These are phyloP conservation scores for Aspergillus sp. DNA, from an alignment of 2,329 filamentous ascomycete genomes.

Conservation along the genomic window DNA sequence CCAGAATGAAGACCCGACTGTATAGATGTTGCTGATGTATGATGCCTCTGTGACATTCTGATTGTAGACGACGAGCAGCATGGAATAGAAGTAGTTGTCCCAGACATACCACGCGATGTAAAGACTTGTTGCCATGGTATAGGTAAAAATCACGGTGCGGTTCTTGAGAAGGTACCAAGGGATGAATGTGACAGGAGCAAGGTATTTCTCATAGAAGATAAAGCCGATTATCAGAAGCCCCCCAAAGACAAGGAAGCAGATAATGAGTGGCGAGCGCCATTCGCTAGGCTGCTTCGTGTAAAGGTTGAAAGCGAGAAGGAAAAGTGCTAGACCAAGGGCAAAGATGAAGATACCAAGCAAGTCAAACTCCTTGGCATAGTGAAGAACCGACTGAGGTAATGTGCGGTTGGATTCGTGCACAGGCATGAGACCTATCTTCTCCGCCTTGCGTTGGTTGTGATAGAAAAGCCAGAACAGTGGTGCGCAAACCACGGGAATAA, in stretches of 20 bases:
- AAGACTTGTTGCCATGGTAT: conserved; percentile 52
- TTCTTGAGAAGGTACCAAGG: conserved; percentile 56
- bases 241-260: conserved; percentile 52
- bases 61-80: conserved; percentile 59
- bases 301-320: conserved; percentile 70
- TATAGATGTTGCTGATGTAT: conserved; percentile 57
- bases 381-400: conserved; percentile 51
- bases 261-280: conserved; percentile 52
- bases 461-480: conserved; percentile 62
- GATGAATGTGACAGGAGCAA: conserved; percentile 59
- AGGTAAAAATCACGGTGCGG: conserved; percentile 58
- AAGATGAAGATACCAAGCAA: conserved; percentile 64
- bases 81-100: conserved; percentile 60
- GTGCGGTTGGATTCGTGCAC: conserved; percentile 52
- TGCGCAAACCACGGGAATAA: conserved; percentile 60
- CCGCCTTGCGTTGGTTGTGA: conserved; percentile 62
- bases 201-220: conserved; percentile 60
- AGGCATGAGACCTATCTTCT: conserved; percentile 56
- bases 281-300: conserved; percentile 35
- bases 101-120: conserved; percentile 59
- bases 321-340: conserved; percentile 63
- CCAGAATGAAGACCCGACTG: conserved; percentile 59
- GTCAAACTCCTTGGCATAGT: conserved; percentile 68
- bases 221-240: conserved; percentile 51
- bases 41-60: conserved; percentile 49